Conservation (phyloP, 2,329 filamentous ascomycete species). For the Myriosclerotinia scirpicola region DNA sequence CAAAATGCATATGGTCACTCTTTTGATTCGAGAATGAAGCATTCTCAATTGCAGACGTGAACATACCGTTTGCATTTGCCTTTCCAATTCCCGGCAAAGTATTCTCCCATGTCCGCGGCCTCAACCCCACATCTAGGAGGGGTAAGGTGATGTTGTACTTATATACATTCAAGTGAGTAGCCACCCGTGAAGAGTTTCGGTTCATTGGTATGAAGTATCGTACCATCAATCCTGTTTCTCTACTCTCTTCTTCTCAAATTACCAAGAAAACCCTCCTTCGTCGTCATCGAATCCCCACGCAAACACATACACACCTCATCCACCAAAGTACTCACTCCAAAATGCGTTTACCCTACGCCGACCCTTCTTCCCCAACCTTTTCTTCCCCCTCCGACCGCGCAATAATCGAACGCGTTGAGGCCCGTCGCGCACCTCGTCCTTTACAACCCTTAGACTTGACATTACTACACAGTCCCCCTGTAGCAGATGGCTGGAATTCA, state of each 20-base stretch:
- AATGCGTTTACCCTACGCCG: conserved; percentile 69
- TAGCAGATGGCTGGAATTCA: conserved; percentile 75
- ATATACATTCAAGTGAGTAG: neutral
- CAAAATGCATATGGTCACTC: neutral
- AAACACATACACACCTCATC: neutral
- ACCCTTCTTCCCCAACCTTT: conserved; percentile 49
- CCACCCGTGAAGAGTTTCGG: neutral
- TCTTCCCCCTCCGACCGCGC: conserved; percentile 50
- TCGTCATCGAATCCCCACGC: conserved; percentile 1
- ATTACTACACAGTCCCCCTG: conserved; percentile 69
- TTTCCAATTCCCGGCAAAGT: conserved; percentile 17
- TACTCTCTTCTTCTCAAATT: conserved; percentile 7
- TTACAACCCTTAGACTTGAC: conserved; percentile 75
- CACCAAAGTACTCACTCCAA: conserved; percentile 18
- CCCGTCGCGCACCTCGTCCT: conserved; percentile 66
- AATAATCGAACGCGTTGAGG: conserved; percentile 63
- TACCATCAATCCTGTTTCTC: neutral
- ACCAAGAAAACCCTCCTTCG: neutral
- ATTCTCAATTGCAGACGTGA: neutral
- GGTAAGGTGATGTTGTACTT: conserved; percentile 6
- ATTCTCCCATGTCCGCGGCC: conserved; percentile 9
- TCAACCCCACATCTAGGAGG: conserved; percentile 21
- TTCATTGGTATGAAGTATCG: conserved; percentile 8
- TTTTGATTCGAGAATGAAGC: neutral
- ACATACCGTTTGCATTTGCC: neutral